Evolutionary conservation across 192 early-diverging fungal genomes (phyloP).

Genomic region (Thoreauomyces humboldtii): DNA sequence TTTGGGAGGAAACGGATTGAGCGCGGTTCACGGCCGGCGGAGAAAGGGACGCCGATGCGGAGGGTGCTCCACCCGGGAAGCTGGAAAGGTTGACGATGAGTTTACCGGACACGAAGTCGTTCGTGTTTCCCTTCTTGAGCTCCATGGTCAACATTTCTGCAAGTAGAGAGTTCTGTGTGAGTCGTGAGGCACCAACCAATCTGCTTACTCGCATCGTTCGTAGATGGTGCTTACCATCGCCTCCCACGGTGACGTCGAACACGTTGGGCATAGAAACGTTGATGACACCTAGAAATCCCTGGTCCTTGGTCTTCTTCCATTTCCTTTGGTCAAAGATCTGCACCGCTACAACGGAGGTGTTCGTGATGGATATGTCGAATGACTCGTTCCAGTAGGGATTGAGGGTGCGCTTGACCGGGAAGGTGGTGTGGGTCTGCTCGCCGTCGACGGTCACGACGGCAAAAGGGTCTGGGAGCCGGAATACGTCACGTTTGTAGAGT

Average conservation of each 20-base stretch:
- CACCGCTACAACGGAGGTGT: slow-evolving; percentile 78
- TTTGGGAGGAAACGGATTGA: slow-evolving; percentile 16
- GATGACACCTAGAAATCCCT: slow-evolving; percentile 83
- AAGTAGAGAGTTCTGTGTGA: too few species aligned
- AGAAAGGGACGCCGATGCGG: slow-evolving; percentile 35
- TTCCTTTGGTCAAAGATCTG: slow-evolving; percentile 99
- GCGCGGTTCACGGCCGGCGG: background rate
- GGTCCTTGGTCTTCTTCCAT: slow-evolving; percentile 70
- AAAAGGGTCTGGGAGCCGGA: slow-evolving; percentile 92
- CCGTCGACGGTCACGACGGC: slow-evolving; percentile 94
- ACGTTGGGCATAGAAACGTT: slow-evolving; percentile 81
- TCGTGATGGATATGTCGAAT: slow-evolving; percentile 75
- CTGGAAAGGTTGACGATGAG: slow-evolving; percentile 72
- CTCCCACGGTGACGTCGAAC: slow-evolving; percentile 73
- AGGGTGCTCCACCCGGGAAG: slow-evolving; percentile 30
- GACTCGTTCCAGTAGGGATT: slow-evolving; percentile 97
- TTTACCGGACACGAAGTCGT: slow-evolving; percentile 83
- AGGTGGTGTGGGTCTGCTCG: slow-evolving; percentile 91
- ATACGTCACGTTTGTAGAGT: slow-evolving; percentile 87
- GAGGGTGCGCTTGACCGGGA: slow-evolving; percentile 79
- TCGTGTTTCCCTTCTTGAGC: slow-evolving; percentile 79
- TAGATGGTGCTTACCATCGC: slow-evolving; percentile 55
- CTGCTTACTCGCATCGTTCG: too few species aligned
- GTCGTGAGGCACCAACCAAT: background rate
- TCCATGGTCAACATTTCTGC: slow-evolving; percentile 86